phyloP scores from a whole-genome alignment of 2,329 filamentous ascomycete genomes.

The Fusarium sp. region DNA sequence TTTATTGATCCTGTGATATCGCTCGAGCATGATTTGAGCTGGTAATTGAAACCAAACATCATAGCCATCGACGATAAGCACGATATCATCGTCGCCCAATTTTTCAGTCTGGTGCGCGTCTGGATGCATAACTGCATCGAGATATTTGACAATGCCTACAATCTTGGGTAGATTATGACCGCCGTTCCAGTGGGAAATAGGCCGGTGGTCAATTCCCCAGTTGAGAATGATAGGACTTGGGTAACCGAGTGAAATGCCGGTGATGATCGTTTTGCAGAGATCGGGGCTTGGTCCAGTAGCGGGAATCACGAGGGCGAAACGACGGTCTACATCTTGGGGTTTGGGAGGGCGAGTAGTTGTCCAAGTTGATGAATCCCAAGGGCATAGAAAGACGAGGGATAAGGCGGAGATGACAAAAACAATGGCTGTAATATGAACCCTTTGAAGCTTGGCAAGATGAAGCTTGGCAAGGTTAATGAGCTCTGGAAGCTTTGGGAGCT shows the following conservation, averaged over 20 bases:
- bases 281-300: constrained; percentile 3
- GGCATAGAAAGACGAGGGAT: neutral
- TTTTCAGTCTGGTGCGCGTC: constrained; percentile 6
- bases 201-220: constrained; percentile 6
- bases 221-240: constrained; percentile 18
- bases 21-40: neutral
- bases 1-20: constrained; percentile 19
- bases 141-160: constrained; percentile 10
- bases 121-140: constrained; percentile 16
- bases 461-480: too few relatives aligned
- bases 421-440: neutral
- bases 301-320: constrained; percentile 16
- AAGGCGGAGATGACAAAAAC: neutral
- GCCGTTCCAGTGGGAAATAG: neutral
- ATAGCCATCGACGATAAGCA: constrained; percentile 5
- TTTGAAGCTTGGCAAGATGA: neutral
- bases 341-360: neutral
- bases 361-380: neutral
- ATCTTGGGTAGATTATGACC: constrained; percentile 11
- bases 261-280: constrained; percentile 14
- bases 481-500: neutral
- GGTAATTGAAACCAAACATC: constrained; percentile 19
- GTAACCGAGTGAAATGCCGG: constrained; percentile 9
- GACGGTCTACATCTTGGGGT: constrained; percentile 1
- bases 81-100: constrained; percentile 2